Base-by-base conservation (phyloP, 2,329 filamentous ascomycete species). In the Diaporthe longicolla region DNA sequence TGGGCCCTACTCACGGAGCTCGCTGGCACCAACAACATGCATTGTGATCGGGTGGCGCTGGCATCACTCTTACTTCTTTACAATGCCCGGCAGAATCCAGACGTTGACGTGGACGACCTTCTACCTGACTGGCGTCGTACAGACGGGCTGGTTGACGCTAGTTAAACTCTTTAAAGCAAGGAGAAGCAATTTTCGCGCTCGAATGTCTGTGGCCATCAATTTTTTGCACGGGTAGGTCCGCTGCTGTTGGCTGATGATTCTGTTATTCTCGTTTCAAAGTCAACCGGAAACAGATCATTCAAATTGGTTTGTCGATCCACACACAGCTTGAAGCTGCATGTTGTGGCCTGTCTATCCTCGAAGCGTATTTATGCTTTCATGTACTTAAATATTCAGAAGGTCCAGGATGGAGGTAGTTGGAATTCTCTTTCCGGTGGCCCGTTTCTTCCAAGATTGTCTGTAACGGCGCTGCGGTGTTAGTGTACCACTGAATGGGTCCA, bases 11-110 rank as follows among this genome's bases (percentile, higher is more conserved):
- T 63, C 40, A 63, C 58, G 24, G 58, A 63, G 19, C 58, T 63
- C 21, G 58, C 58, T n/a, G 58, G 58, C n/a, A 63, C 58, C 37
- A 45, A 63, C 58, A 63, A 63, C 24, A 63, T 63, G 58, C 58
- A 63, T 6, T 63, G 58, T 43, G 58, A 63, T 24, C 10, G 58
- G 40, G 58, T 63, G 17, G 58, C 58, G 17, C 37, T 63, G 17
- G 58, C 58, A 45, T 63, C 58, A 8, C 17, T 63, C 15, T 45
- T 63, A 24, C 10, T 63, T 24, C 37, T 63, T 17, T 45, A 63
- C 19, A 63, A 63, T 45, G 58, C 58, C 40, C 58, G 58, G 17
- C 58, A 63, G 21, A 45, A 63, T 40, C 58, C 58, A 19, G 58
- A 63, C 7, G 24, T 63, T 21, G 58, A 63, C 58, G 8, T 63